These are phyloP conservation scores for Trametes sanguinea DNA, from an alignment of 768 basidiomycete genomes.

Conservation along the genomic window DNA sequence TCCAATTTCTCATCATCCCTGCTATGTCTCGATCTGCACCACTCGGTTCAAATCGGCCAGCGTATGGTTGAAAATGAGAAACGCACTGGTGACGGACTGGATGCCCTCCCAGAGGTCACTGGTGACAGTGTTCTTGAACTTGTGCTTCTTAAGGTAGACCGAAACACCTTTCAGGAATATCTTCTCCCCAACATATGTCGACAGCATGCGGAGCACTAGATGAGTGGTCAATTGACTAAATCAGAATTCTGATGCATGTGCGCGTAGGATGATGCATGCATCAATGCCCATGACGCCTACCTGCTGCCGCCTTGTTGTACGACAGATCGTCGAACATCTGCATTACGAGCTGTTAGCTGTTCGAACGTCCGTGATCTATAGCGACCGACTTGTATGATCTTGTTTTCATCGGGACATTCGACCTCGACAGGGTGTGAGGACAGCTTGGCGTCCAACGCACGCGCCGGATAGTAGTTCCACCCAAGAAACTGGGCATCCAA, in stretches of 20 bases:
- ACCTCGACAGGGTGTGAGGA: slow-evolving; percentile 95
- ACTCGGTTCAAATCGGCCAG: too few species aligned
- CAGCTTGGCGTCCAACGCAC: slow-evolving; percentile 78
- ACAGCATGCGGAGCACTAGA: slow-evolving; percentile 86
- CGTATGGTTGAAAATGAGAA: background rate
- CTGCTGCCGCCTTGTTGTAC: slow-evolving; percentile 82
- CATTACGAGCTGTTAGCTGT: too few species aligned
- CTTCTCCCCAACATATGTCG: slow-evolving; percentile 86
- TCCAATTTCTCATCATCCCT: slow-evolving; percentile 88
- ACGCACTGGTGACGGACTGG: slow-evolving; percentile 60
- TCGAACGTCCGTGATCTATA: too few species aligned
- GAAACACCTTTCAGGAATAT: slow-evolving; percentile 86
- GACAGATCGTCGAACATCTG: slow-evolving; percentile 89
- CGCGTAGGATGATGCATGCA: too few species aligned
- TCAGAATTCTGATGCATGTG: too few species aligned
- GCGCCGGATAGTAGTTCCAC: slow-evolving; percentile 72
- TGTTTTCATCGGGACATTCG: slow-evolving; percentile 81
- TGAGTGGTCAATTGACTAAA: background rate
- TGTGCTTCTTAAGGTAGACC: slow-evolving; percentile 84
- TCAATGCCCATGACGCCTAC: slow-evolving; percentile 37
- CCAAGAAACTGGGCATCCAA: slow-evolving; percentile 81
- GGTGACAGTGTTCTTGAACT: slow-evolving; percentile 83
- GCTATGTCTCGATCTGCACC: slow-evolving; percentile 61
- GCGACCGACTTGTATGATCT: slow-evolving; percentile 66
- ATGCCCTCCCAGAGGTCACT: slow-evolving; percentile 89